Evolutionary conservation across 192 early-diverging fungal genomes (phyloP).

Genomic region (Dissophora globulifera): DNA sequence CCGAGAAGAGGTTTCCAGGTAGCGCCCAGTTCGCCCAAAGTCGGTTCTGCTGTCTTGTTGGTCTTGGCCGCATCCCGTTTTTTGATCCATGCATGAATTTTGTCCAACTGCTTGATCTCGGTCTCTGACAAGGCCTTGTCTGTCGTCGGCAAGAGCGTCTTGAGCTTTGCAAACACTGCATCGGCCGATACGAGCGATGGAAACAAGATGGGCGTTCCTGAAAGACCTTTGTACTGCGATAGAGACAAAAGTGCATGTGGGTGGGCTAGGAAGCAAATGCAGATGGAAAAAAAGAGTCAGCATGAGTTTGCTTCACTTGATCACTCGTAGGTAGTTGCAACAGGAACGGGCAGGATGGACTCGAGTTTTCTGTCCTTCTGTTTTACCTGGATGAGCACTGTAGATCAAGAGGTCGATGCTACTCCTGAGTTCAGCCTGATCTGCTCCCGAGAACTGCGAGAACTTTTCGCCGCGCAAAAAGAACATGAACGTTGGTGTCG

Average conservation of each 20-base stretch:
- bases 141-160: slow-evolving; percentile 29
- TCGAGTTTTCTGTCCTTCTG: too few species aligned
- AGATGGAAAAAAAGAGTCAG: not conserved
- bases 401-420: slow-evolving; percentile 70
- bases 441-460: slow-evolving; percentile 70
- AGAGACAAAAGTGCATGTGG: slow-evolving; percentile 62
- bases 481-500: slow-evolving; percentile 80
- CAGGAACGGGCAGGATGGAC: too few species aligned
- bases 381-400: slow-evolving; percentile 70
- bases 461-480: slow-evolving; percentile 68
- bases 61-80: slow-evolving; percentile 42
- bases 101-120: slow-evolving; percentile 44
- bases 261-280: slow-evolving; percentile 59
- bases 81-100: slow-evolving; percentile 38
- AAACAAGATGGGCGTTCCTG: slow-evolving; percentile 59
- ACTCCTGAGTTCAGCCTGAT: slow-evolving; percentile 66
- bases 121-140: slow-evolving; percentile 18
- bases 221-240: slow-evolving; percentile 52
- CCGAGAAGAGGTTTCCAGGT: slow-evolving; percentile 41
- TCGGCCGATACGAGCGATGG: slow-evolving; percentile 30
- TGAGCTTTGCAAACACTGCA: slow-evolving; percentile 49
- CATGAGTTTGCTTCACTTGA: too few species aligned
- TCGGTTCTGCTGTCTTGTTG: slow-evolving; percentile 28
- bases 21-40: slow-evolving; percentile 27
- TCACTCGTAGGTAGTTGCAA: too few species aligned